These are phyloP conservation scores for Podaxis sp. DNA, from an alignment of 768 basidiomycete species.

Conservation along the genomic window DNA sequence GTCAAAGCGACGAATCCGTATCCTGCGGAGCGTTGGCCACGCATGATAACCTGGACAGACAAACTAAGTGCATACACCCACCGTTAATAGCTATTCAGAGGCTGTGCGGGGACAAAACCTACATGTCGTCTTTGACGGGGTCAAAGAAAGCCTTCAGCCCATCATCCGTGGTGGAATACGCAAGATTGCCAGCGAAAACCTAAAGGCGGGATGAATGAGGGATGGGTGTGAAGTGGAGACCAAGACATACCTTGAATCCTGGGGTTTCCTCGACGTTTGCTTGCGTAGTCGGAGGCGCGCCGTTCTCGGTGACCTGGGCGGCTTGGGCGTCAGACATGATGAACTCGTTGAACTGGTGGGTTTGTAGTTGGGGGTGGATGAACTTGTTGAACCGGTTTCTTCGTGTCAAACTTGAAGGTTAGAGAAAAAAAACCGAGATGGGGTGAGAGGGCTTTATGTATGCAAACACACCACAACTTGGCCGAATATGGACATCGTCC, in stretches of 20 bases:
- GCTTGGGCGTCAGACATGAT: conserved; percentile 90
- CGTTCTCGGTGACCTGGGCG: conserved; percentile 78
- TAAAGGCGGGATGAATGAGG: conserved; percentile 28
- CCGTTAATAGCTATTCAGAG: conserved; percentile 22
- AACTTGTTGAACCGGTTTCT: conserved; percentile 83
- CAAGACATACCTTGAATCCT: conserved; percentile 67
- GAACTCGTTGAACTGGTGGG: conserved; percentile 53
- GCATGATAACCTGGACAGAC: conserved; percentile 82
- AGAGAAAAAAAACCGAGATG: conserved; percentile 42
- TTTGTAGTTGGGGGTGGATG: conserved; percentile 47
- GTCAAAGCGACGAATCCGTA: conserved; percentile 90
- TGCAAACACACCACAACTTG: conserved; percentile 32
- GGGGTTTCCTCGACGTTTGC: conserved; percentile 66
- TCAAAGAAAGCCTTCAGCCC: conserved; percentile 94
- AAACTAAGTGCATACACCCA: conserved; percentile 42
- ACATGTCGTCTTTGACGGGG: conserved; percentile 86
- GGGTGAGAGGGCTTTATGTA: conserved; percentile 31
- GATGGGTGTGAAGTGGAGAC: conserved; percentile 15
- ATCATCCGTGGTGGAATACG: conserved; percentile 91
- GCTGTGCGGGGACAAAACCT: conserved; percentile 47
- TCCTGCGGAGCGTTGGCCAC: conserved; percentile 81
- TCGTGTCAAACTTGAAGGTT: conserved; percentile 83
- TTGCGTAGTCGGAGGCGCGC: conserved; percentile 78
- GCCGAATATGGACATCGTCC: conserved; percentile 21
- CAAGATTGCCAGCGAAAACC: conserved; percentile 96